phyloP scores from a whole-genome alignment of 305 asterid genomes.

The Fraxinus platypoda region DNA sequence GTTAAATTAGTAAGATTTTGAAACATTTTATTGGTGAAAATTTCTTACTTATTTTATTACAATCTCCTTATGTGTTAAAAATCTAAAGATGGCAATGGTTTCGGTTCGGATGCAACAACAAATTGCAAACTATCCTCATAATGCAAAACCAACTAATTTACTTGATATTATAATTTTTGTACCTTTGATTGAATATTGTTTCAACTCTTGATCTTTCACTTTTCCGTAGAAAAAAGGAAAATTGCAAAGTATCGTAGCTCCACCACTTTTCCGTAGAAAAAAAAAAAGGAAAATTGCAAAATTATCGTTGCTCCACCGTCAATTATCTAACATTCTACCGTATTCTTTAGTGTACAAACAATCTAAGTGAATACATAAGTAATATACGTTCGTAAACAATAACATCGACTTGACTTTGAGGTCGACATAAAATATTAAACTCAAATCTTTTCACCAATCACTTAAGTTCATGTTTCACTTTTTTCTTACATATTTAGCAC shows the following conservation, averaged over 20 bases:
- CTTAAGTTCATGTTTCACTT: background rate
- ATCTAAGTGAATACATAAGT: background rate
- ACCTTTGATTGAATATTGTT: background rate
- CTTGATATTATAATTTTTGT: background rate
- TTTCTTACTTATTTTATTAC: no score
- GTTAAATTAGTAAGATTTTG: background rate
- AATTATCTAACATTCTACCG: background rate
- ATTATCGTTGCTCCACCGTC: background rate
- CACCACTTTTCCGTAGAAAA: background rate
- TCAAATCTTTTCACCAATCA: background rate
- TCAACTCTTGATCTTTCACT: background rate
- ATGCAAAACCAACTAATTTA: background rate
- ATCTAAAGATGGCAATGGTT: background rate
- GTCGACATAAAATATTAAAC: background rate
- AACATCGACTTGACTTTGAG: background rate
- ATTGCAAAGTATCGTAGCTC: background rate
- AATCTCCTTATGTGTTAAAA: background rate
- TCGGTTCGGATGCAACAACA: background rate
- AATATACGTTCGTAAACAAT: background rate
- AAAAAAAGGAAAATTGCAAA: background rate
- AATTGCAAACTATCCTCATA: background rate
- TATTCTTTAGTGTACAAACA: background rate
- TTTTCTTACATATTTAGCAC: background rate
- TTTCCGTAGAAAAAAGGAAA: no score
- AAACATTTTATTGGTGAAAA: background rate